Evolutionary conservation across 106 monocot species (phyloP), one percentile per base, ranked within the genome.

Genomic region (Ottelia alismoides): DNA sequence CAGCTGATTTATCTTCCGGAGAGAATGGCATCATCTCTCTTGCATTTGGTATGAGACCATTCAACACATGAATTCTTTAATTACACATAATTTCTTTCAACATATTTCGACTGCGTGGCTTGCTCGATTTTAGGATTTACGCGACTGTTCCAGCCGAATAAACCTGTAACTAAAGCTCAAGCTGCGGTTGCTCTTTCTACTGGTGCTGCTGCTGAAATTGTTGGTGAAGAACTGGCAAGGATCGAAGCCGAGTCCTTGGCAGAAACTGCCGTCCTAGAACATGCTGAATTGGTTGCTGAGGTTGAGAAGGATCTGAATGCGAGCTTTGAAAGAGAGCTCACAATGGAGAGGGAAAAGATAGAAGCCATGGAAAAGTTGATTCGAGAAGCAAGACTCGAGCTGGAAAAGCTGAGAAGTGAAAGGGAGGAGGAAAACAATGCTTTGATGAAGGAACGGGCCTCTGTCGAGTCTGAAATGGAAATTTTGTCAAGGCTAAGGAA

Each of bases 81-180:
- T n/a, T n/a, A n/a, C n/a, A n/a, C n/a, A n/a, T n/a, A n/a, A n/a
- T n/a, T n/a, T n/a, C n/a, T n/a, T n/a, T n/a, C n/a, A n/a, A n/a
- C n/a, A n/a, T n/a, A n/a, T n/a, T n/a, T n/a, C n/a, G n/a, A n/a
- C n/a, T n/a, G n/a, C n/a, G n/a, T n/a, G n/a, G 0, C 51, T 22
- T 28, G 52, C 14, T 22, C 27, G 31, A n/a, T n/a, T n/a, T 25
- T 75, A 99, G 98, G 98, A 68, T 99, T 75, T 56, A 99, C 90
- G 28, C 82, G 90, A 54, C 51, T 99, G 22, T 99, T 99, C 68
- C 98, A 99, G 46, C 98, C 98, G 27, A 53, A 80, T 40, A 99
- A 99, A 52, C 98, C 98, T 18, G 86, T 99, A 30, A 99, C 90
- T 18, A 91, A 99, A 72, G 82, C 79, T 45, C 98, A 99, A 71